These are phyloP conservation scores for Pisolithus thermaeus DNA, from an alignment of 1,284 basidiomycete species.

Conservation along the genomic window DNA sequence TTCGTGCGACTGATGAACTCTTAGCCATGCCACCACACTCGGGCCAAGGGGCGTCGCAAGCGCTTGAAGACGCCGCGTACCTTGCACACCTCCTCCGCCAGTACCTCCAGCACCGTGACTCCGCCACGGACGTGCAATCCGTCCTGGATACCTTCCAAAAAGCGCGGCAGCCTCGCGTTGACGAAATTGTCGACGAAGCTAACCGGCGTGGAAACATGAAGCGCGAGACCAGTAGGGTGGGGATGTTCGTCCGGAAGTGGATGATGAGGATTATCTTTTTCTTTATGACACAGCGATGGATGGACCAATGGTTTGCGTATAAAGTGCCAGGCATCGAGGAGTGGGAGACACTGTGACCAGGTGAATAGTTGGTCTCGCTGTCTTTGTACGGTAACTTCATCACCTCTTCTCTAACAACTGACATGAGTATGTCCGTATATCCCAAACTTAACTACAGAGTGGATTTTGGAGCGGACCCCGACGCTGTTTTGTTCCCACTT, in stretches of 20 bases:
- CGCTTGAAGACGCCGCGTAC: conserved; percentile 28
- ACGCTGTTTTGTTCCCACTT: too few relatives aligned
- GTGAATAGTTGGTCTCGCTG: neutral
- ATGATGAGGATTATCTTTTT: conserved; percentile 19
- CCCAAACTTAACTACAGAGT: too few relatives aligned
- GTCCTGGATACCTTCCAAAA: conserved; percentile 21
- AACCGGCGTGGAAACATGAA: conserved; percentile 24
- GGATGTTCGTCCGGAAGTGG: conserved; percentile 21
- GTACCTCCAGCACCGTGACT: conserved; percentile 4
- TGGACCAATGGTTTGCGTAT: conserved; percentile 28
- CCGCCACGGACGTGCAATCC: conserved; percentile 11
- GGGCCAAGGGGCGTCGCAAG: conserved; percentile 30
- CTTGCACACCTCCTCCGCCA: conserved; percentile 25
- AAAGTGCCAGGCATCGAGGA: conserved; percentile 26
- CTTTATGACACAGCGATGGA: conserved; percentile 25
- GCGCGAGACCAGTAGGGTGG: conserved; percentile 15
- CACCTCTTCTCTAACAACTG: too few relatives aligned
- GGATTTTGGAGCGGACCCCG: too few relatives aligned
- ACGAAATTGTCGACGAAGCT: conserved; percentile 23
- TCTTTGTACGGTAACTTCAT: conserved; percentile 13
- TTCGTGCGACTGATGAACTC: neutral
- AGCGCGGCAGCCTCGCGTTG: conserved; percentile 22
- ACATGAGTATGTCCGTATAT: too few relatives aligned
- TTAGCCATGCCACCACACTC: conserved; percentile 31
- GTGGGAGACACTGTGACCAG: conserved; percentile 15